phyloP scores from a whole-genome alignment of 1,139 yeast genomes.

The Geotrichum restrictum region DNA sequence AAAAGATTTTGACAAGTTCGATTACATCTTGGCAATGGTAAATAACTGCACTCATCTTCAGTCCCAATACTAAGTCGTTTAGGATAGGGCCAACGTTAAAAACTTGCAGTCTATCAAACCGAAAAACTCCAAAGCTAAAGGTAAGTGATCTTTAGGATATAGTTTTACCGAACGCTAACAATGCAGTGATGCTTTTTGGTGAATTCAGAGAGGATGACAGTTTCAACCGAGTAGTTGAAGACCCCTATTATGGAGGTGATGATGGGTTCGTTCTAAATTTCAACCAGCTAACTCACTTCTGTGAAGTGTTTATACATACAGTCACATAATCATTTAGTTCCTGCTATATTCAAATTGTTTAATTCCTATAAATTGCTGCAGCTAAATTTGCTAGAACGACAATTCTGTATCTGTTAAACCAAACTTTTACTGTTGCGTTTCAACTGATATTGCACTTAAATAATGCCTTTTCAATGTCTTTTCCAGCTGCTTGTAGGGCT shows the following conservation, averaged over 20 bases:
- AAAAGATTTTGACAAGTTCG: conserved; percentile 63
- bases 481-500: too few relatives aligned
- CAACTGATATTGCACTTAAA: too few relatives aligned
- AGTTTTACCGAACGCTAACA: conserved; percentile 19
- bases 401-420: too few relatives aligned
- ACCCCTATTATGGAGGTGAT: conserved; percentile 87
- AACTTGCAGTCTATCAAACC: conserved; percentile 63
- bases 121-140: conserved; percentile 45
- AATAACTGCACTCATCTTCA: background rate
- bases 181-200: conserved; percentile 63
- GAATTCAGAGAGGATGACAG: conserved; percentile 57
- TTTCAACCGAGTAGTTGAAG: conserved; percentile 62
- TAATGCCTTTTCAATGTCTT: too few relatives aligned
- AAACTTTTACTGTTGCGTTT: too few relatives aligned
- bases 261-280: conserved; percentile 79
- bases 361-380: too few relatives aligned
- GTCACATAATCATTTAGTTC: background rate
- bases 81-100: conserved; percentile 58
- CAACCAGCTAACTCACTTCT: conserved; percentile 68
- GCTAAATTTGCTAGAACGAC: too few relatives aligned
- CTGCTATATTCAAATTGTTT: too few relatives aligned
- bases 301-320: conserved; percentile 17
- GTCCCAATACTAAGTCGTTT: background rate
- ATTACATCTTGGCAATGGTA: conserved; percentile 78
- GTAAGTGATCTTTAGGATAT: conserved; percentile 33